Base-by-base conservation (phyloP, 2,329 filamentous ascomycete species). In the Mariannaea sp. region DNA sequence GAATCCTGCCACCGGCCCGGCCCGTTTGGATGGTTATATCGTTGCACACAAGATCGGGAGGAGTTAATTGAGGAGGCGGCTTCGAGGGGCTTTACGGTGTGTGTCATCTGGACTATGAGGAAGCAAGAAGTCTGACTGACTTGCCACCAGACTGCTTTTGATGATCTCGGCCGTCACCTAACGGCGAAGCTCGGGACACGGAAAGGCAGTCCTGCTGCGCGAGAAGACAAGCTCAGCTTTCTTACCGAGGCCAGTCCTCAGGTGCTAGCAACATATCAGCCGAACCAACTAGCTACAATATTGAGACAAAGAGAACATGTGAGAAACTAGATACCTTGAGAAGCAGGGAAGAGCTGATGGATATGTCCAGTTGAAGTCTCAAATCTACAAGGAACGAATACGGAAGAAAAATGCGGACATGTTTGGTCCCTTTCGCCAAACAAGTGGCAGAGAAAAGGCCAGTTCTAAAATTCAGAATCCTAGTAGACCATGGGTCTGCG, bases 11-110 rank as follows among this genome's bases (percentile, higher is more conserved):
- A 74, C 32, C 72, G 73, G 33, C 69, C 70, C 1, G 81, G 86
- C 0, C 71, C 77, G 13, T 77, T 86, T 47, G 88, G 88, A 20
- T 94, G 87, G 82, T 73, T 94, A 17, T 94, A 90, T 69, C 77
- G 80, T 54, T 94, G 90, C 70, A 81, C 79, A 10, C 83, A 89
- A 67, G 88, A 92, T 62, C 74, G 74, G 9, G 77, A 82, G 24
- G 71, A 75, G 42, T 61, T 73, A 40, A 68, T 71, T 19, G 72
- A 72, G 47, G 60, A 67, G 33, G 59, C 63, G 6, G 55, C 64
- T 29, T 61, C 56, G 12, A 56, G 62, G 49, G 57, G 66, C 54
- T 59, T 65, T 55, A 24, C 14, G 2, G 46, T 52, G 33, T n/a
- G 20, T 35, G 10, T 4, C 29, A 12, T 32, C 9, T 32, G 26